Percentiles rank a stretch among this genome's conserved stretches.
Conservation (phyloP, 768 basidiomycete genomes). For the Leucosporidium yakuticum region DNA sequence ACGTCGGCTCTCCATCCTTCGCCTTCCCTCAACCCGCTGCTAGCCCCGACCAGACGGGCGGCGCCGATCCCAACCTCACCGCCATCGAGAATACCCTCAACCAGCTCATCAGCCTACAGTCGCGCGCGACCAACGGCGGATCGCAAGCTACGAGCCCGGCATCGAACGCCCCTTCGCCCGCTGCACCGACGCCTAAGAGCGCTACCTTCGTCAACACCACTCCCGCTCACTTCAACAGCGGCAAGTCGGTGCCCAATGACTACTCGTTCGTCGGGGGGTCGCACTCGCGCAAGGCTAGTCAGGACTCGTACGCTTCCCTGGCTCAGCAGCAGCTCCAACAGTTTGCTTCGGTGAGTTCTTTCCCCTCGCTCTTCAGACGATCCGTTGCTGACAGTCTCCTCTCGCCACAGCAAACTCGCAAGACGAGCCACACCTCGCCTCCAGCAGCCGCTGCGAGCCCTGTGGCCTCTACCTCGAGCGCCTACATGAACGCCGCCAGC, state of each 20-base stretch:
- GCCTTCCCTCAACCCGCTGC: constrained; percentile 2
- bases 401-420: background rate
- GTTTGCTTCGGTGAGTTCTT: background rate
- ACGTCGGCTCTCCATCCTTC: background rate
- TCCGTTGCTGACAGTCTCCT: background rate
- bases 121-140: constrained; percentile 4
- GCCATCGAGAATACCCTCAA: constrained; percentile 36
- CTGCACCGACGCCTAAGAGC: background rate
- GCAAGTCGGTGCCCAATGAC: background rate
- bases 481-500: constrained; percentile 27
- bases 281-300: background rate
- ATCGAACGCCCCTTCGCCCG: constrained; percentile 1
- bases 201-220: background rate
- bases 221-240: too few relatives aligned
- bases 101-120: constrained; percentile 35
- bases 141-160: background rate
- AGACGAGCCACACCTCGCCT: too few relatives aligned
- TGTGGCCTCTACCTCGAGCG: constrained; percentile 3
- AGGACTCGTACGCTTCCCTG: background rate
- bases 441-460: background rate
- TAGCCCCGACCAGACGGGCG: background rate
- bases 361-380: background rate
- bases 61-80: constrained; percentile 27
- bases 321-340: constrained; percentile 5
- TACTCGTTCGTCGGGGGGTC: background rate